phyloP scores from a whole-genome alignment of 371 early-diverging fungal genomes.

The Mucor velutinosus region DNA sequence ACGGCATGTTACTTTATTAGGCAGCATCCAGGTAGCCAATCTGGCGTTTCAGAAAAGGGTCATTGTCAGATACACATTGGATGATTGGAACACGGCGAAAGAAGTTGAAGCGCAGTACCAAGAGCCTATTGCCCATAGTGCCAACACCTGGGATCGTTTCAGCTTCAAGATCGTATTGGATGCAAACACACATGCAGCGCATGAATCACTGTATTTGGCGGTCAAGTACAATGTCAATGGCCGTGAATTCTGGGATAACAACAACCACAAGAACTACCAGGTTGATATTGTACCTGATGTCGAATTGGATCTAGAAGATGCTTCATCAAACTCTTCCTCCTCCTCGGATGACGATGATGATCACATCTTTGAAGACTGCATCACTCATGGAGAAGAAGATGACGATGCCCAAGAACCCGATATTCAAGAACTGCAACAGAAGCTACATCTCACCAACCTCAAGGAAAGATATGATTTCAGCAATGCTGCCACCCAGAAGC shows the following conservation, averaged over 20 bases:
- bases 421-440: background rate
- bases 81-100: constrained; percentile 69
- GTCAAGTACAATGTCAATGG: constrained; percentile 57
- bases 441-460: background rate
- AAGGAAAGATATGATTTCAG: constrained; percentile 3
- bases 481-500: background rate
- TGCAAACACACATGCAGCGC: constrained; percentile 1
- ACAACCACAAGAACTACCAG: constrained; percentile 66
- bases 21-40: constrained; percentile 74
- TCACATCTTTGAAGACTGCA: constrained; percentile 13
- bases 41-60: constrained; percentile 80
- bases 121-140: constrained; percentile 41
- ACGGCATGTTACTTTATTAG: constrained; percentile 41
- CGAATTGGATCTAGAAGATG: constrained; percentile 6
- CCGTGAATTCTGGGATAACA: constrained; percentile 83
- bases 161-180: constrained; percentile 21
- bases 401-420: background rate
- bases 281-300: constrained; percentile 17
- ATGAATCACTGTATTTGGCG: constrained; percentile 20
- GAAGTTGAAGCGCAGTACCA: constrained; percentile 61
- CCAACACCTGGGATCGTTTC: constrained; percentile 46
- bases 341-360: constrained; percentile 18
- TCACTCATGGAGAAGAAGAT: background rate
- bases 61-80: constrained; percentile 63
- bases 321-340: constrained; percentile 8